Percentiles rank a stretch among this genome's conserved stretches.
These are phyloP conservation scores for Hymenotorrendiella dingleyae DNA, from an alignment of 2,329 filamentous ascomycete species.

Conservation along the genomic window DNA sequence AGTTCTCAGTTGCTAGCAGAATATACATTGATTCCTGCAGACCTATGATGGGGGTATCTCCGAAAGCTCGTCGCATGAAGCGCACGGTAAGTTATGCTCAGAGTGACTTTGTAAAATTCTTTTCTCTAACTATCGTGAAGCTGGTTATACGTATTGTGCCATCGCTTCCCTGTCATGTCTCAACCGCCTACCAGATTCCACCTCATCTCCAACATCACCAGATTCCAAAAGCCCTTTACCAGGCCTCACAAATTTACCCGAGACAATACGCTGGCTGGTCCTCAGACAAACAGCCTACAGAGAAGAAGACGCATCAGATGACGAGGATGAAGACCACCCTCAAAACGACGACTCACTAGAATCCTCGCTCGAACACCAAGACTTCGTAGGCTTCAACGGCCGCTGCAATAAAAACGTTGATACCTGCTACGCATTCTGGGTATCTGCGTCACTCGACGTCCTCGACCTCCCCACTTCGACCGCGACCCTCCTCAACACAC, in stretches of 20 bases:
- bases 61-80: constrained; percentile 29
- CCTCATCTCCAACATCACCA: constrained; percentile 7
- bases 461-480: constrained; percentile 7
- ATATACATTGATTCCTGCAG: constrained; percentile 16
- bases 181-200: constrained; percentile 21
- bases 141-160: constrained; percentile 87
- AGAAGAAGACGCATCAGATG: constrained; percentile 25
- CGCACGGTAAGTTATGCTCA: constrained; percentile 28
- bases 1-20: constrained; percentile 2
- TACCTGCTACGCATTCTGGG: constrained; percentile 97
- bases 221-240: constrained; percentile 23
- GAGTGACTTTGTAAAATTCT: too few relatives aligned
- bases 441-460: constrained; percentile 56
- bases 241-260: constrained; percentile 32
- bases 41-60: constrained; percentile 31
- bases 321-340: constrained; percentile 11
- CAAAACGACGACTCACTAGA: background rate
- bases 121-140: constrained; percentile 39
- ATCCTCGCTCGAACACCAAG: constrained; percentile 20
- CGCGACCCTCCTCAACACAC: constrained; percentile 45
- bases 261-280: constrained; percentile 49
- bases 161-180: constrained; percentile 72
- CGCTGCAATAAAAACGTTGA: constrained; percentile 87
- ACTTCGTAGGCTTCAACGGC: constrained; percentile 74
- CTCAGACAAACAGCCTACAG: constrained; percentile 59